A percentile compares a stretch with the other conserved stretches of the same genome.
These are phyloP conservation scores for Acrodontium crateriforme DNA, from an alignment of 2,329 filamentous ascomycete genomes.

Conservation along the genomic window DNA sequence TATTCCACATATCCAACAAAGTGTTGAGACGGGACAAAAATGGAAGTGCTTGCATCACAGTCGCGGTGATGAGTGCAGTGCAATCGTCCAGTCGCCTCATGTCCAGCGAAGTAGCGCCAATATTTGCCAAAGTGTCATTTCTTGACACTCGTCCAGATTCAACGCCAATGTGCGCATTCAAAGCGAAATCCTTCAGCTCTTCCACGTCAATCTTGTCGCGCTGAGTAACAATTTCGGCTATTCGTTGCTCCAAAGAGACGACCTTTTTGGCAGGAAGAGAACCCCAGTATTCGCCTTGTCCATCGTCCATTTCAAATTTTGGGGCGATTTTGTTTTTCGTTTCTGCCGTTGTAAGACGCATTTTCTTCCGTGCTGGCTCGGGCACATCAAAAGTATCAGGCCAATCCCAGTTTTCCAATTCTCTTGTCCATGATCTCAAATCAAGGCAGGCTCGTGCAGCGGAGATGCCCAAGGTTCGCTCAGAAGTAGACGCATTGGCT, in stretches of 20 bases:
- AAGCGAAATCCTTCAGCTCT: conserved; percentile 76
- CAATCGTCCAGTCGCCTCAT: conserved; percentile 59
- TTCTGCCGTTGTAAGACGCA: conserved; percentile 11
- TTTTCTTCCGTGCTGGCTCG: conserved; percentile 14
- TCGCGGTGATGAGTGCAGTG: conserved; percentile 78
- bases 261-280: conserved; percentile 54
- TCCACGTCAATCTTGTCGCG: conserved; percentile 63
- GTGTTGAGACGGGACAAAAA: conserved; percentile 59
- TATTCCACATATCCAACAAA: conserved; percentile 64
- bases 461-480: conserved; percentile 58
- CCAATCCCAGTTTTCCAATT: conserved; percentile 52
- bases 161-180: conserved; percentile 59
- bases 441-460: conserved; percentile 57
- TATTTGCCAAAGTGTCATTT: not conserved
- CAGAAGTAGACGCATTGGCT: conserved; percentile 46
- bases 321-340: conserved; percentile 1
- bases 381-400: conserved; percentile 34
- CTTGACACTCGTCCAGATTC: conserved; percentile 28
- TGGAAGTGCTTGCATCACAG: conserved; percentile 77
- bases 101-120: conserved; percentile 3
- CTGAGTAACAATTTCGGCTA: conserved; percentile 58
- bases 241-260: conserved; percentile 52
- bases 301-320: conserved; percentile 4
- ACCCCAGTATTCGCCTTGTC: conserved; percentile 46
- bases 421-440: conserved; percentile 61